These are phyloP conservation scores for Wolfiporia cocos DNA, from an alignment of 1,284 basidiomycete species.

Conservation along the genomic window DNA sequence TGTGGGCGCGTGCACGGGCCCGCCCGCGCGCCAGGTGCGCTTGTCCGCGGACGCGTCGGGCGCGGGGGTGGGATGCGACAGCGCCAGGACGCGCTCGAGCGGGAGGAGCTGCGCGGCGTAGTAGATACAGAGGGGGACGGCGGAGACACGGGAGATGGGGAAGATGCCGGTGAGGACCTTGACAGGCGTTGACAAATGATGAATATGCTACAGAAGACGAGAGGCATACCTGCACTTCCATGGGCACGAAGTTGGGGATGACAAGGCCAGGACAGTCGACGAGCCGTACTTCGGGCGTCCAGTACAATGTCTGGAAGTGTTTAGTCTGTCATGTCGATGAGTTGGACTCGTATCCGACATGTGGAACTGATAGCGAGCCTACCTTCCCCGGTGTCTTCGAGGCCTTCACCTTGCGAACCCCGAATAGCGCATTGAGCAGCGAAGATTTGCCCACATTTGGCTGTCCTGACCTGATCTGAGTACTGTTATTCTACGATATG, in stretches of 20 bases:
- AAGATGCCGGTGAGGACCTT: constrained; percentile 75
- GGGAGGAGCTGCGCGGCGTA: constrained; percentile 69
- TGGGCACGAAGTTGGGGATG: constrained; percentile 70
- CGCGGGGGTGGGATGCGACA: constrained; percentile 44
- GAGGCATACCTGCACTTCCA: constrained; percentile 69
- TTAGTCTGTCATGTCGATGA: constrained; percentile 57
- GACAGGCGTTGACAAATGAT: background rate
- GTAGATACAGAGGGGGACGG: constrained; percentile 70
- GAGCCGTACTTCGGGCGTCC: constrained; percentile 75
- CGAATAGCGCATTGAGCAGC: constrained; percentile 86
- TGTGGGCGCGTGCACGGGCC: constrained; percentile 16
- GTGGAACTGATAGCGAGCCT: constrained; percentile 1
- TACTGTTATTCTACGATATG: background rate
- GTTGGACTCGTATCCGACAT: background rate
- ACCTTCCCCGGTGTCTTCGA: constrained; percentile 91
- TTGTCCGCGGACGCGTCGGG: constrained; percentile 46
- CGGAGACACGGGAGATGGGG: constrained; percentile 86
- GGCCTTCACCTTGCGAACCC: constrained; percentile 75
- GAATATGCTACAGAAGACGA: too few relatives aligned
- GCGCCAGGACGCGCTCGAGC: constrained; percentile 64
- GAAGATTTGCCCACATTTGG: constrained; percentile 95
- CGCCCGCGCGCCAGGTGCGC: constrained; percentile 62
- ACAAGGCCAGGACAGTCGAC: constrained; percentile 86
- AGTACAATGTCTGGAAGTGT: constrained; percentile 90
- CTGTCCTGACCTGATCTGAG: constrained; percentile 56